Conservation (phyloP, 352 stramenopile genomes). For the Pythium brachiatum region DNA sequence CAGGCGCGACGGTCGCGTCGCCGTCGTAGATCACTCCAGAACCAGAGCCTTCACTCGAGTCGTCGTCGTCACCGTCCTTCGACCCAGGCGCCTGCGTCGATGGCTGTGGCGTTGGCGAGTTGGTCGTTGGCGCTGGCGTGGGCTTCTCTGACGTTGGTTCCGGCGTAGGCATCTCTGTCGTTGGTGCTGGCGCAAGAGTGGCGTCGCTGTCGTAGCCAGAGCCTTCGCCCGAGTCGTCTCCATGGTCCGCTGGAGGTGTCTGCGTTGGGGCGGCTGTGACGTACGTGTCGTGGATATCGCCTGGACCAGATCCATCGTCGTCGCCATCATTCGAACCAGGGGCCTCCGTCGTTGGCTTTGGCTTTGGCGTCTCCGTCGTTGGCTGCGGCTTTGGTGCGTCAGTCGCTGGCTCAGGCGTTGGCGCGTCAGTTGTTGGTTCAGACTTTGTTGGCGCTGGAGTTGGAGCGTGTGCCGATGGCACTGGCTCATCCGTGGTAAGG, state of each 20-base stretch:
- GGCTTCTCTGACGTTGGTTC: neutral
- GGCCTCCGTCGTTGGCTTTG: neutral
- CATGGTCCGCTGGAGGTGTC: neutral
- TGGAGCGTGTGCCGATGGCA: neutral
- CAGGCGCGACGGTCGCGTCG: neutral
- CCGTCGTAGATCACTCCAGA: neutral
- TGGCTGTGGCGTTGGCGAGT: neutral
- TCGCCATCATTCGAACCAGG: no score
- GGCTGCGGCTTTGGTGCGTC: neutral
- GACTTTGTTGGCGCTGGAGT: neutral
- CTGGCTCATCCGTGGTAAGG: neutral
- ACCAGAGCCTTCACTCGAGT: neutral
- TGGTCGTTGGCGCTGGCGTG: neutral
- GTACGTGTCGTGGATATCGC: no score
- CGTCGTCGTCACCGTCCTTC: neutral
- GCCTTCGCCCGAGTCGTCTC: neutral
- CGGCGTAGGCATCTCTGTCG: neutral
- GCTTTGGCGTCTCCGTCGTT: neutral
- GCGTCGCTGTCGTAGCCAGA: neutral
- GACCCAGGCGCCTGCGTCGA: no score
- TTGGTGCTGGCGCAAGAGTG: neutral
- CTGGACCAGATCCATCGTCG: no score
- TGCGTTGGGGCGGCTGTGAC: neutral
- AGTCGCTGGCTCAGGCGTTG: neutral
- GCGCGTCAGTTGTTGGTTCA: neutral